A percentile compares a stretch with the other conserved stretches of the same genome.
phyloP scores from a whole-genome alignment of 306 rosid genomes.

The Trichosanthes cucumerina region DNA sequence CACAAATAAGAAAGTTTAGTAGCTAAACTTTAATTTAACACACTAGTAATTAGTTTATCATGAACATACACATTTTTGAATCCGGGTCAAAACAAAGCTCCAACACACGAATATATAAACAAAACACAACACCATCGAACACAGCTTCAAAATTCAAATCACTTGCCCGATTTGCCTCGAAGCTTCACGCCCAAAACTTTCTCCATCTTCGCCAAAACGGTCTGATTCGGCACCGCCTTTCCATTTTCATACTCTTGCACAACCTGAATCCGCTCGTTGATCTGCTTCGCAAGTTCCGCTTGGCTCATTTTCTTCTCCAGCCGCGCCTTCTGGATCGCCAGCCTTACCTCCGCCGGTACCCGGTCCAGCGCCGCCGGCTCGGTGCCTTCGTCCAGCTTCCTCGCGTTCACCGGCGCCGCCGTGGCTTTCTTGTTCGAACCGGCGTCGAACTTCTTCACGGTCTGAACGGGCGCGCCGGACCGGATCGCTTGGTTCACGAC shows the following conservation, averaged over 20 bases:
- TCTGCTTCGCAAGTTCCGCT: slow-evolving; percentile 62
- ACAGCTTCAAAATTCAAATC: neutral
- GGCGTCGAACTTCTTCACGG: slow-evolving; percentile 53
- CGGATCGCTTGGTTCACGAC: slow-evolving; percentile 69
- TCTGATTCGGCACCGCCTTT: slow-evolving; percentile 63
- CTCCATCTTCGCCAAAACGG: slow-evolving; percentile 70
- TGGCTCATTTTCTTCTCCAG: slow-evolving; percentile 74
- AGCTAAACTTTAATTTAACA: no score
- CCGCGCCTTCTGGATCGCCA: slow-evolving; percentile 67
- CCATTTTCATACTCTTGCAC: slow-evolving; percentile 87
- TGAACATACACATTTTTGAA: no score
- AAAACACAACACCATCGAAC: no score
- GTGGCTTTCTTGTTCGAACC: slow-evolving; percentile 45
- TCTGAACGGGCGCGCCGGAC: slow-evolving; percentile 41
- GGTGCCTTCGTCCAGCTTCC: slow-evolving; percentile 60
- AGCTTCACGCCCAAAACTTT: slow-evolving; percentile 61
- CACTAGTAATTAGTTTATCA: no score
- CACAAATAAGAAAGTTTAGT: no score
- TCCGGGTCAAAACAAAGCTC: no score
- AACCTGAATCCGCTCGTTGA: slow-evolving; percentile 65
- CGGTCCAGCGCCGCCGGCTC: slow-evolving; percentile 63
- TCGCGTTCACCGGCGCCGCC: slow-evolving; percentile 31
- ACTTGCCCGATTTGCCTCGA: slow-evolving; percentile 55
- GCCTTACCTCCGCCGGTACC: slow-evolving; percentile 48
- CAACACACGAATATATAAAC: no score